phyloP scores from a whole-genome alignment of 345 rosid genomes.

The Anacardium occidentale region DNA sequence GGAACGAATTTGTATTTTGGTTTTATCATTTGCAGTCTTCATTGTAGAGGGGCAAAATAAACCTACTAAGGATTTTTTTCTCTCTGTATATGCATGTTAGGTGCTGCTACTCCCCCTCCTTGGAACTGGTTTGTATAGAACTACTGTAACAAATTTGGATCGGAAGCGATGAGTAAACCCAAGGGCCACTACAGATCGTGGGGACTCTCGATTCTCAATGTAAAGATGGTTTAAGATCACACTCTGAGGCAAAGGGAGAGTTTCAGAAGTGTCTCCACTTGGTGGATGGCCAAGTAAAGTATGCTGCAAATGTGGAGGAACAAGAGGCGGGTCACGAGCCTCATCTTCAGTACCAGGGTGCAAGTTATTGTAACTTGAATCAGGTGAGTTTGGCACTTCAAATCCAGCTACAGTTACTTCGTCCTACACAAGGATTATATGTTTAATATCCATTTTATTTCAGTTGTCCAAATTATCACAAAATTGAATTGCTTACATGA shows the following conservation, averaged over 20 bases:
- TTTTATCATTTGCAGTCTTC: conserved; percentile 18
- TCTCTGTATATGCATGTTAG: conserved; percentile 30
- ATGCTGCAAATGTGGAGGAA: conserved; percentile 75
- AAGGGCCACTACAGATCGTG: conserved; percentile 88
- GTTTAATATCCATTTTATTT: conserved; percentile 16
- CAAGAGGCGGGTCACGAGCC: conserved; percentile 80
- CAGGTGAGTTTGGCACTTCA: conserved; percentile 87
- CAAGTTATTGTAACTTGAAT: conserved; percentile 77
- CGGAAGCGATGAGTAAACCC: conserved; percentile 92
- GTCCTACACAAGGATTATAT: conserved; percentile 49
- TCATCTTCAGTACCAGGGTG: conserved; percentile 71
- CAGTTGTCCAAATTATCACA: conserved; percentile 8
- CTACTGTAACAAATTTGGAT: conserved; percentile 86
- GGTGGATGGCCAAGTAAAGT: conserved; percentile 58
- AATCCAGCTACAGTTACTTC: conserved; percentile 78
- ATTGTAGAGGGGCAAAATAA: conserved; percentile 23
- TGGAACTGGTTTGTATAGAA: conserved; percentile 86
- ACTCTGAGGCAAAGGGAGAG: conserved; percentile 56
- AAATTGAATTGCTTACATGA: conserved; percentile 47
- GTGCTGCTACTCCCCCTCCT: conserved; percentile 60
- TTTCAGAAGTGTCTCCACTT: conserved; percentile 43
- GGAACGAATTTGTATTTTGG: conserved; percentile 20
- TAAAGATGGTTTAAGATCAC: conserved; percentile 86
- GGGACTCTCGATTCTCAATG: conserved; percentile 79
- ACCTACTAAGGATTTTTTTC: neutral